Conservation (phyloP, 805 yeast genomes). For the Wickerhamiella hasegawae region DNA sequence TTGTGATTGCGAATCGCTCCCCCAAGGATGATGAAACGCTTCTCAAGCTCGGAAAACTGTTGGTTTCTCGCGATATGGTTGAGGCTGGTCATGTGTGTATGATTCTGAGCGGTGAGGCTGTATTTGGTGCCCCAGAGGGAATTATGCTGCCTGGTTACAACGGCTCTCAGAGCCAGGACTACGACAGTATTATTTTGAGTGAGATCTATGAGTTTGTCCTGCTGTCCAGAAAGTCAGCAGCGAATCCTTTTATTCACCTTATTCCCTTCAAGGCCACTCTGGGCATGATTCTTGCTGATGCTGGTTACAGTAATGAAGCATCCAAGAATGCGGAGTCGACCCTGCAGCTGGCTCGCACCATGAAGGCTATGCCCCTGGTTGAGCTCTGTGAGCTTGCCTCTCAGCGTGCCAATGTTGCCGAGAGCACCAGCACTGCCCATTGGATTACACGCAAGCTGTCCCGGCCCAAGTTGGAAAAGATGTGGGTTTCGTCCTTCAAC, state of each 20-base stretch:
- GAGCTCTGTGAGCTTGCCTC: conserved; percentile 3
- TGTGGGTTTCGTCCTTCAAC: conserved; percentile 74
- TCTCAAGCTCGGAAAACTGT: conserved; percentile 22
- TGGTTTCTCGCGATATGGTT: conserved; percentile 23
- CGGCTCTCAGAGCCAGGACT: conserved; percentile 26
- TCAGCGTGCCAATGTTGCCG: conserved; percentile 6
- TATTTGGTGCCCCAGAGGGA: conserved; percentile 15
- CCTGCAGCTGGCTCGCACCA: conserved; percentile 4
- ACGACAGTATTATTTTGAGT: conserved; percentile 37
- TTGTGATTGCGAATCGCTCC: conserved; percentile 19
- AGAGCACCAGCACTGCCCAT: conserved; percentile 25
- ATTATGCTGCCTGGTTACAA: conserved; percentile 9
- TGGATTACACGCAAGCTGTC: conserved; percentile 51
- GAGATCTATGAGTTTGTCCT: conserved; percentile 53
- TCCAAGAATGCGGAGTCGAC: conserved; percentile 4
- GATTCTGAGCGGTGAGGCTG: conserved; percentile 18
- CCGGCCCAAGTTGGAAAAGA: conserved; percentile 48
- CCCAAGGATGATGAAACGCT: conserved; percentile 19
- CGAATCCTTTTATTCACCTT: conserved; percentile 32
- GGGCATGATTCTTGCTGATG: conserved; percentile 54
- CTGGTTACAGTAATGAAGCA: conserved; percentile 30
- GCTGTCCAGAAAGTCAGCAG: conserved; percentile 10
- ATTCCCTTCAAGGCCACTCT: conserved; percentile 47
- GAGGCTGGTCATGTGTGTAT: conserved; percentile 27
- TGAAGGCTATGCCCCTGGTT: conserved; percentile 3